phyloP scores from a whole-genome alignment of 345 rosid species.

The Rhodamnia rubescens region DNA sequence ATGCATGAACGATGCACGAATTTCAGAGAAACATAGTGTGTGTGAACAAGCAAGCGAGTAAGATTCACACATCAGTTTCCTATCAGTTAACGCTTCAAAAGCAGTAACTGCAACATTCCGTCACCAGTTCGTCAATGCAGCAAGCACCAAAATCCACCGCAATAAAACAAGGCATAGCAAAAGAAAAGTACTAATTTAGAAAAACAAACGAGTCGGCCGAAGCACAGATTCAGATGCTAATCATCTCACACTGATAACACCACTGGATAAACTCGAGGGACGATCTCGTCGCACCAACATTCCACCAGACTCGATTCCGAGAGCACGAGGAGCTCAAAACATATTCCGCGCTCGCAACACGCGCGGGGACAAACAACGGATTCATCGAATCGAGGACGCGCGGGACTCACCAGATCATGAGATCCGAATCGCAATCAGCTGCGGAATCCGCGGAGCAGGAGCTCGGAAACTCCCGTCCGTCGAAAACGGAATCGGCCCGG shows the following conservation, averaged over 20 bases:
- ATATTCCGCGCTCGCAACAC: not conserved
- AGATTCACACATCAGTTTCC: not conserved
- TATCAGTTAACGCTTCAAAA: not conserved
- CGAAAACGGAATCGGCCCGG: not conserved
- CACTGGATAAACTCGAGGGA: not conserved
- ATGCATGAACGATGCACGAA: not conserved
- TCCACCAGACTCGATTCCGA: not conserved
- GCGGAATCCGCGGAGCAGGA: not conserved
- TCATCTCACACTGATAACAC: not conserved
- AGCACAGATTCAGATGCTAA: not conserved
- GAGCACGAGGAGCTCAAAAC: too few relatives aligned
- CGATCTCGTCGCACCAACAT: not conserved
- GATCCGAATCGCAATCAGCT: constrained; percentile 15
- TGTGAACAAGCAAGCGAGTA: not conserved
- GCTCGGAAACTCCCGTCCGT: not conserved
- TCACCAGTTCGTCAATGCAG: not conserved
- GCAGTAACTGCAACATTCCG: not conserved
- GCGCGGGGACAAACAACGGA: not conserved
- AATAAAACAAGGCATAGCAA: not conserved
- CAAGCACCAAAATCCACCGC: not conserved
- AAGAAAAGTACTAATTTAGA: not conserved
- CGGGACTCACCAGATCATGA: constrained; percentile 21
- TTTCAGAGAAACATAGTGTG: not conserved
- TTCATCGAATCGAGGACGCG: not conserved
- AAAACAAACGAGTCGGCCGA: not conserved